A percentile compares a stretch with the other conserved stretches of the same genome.
Evolutionary conservation across 2,329 filamentous ascomycete genomes (phyloP).

Genomic region (Neurospora sp.): DNA sequence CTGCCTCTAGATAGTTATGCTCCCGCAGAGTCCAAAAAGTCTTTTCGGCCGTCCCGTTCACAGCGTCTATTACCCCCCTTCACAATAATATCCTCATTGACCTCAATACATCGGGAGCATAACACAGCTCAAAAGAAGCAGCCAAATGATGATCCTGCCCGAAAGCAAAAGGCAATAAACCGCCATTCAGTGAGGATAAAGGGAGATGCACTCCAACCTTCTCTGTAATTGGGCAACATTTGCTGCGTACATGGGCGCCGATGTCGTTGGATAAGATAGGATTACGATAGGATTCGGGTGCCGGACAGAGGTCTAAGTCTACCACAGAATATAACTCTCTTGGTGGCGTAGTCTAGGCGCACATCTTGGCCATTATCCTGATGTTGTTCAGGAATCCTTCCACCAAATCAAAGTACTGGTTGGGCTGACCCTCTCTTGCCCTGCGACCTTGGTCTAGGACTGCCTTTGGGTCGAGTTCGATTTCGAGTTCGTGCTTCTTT

Average conservation of each 20-base stretch:
- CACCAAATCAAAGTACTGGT: conserved; percentile 57
- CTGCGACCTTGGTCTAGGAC: conserved; percentile 56
- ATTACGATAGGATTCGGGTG: not conserved
- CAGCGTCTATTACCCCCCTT: not conserved
- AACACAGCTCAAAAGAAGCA: not conserved
- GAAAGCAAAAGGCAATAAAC: not conserved
- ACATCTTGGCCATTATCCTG: conserved; percentile 38
- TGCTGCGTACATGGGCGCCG: not conserved
- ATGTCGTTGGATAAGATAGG: not conserved
- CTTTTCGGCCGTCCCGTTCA: not conserved
- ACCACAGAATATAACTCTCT: not conserved
- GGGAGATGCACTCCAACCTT: not conserved
- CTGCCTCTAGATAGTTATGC: not conserved
- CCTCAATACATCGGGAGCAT: not conserved
- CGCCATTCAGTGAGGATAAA: not conserved
- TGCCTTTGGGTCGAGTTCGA: conserved; percentile 58
- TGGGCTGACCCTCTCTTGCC: conserved; percentile 39
- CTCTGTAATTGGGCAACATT: not conserved
- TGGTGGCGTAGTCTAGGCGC: conserved; percentile 12
- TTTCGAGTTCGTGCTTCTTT: conserved; percentile 73
- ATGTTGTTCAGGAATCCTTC: conserved; percentile 69
- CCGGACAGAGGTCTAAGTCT: not conserved
- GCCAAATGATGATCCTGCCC: not conserved
- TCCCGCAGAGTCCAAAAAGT: not conserved
- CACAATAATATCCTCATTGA: not conserved